These are phyloP conservation scores for Amphicarpaea edgeworthii DNA, from an alignment of 306 rosid species.

Conservation along the genomic window DNA sequence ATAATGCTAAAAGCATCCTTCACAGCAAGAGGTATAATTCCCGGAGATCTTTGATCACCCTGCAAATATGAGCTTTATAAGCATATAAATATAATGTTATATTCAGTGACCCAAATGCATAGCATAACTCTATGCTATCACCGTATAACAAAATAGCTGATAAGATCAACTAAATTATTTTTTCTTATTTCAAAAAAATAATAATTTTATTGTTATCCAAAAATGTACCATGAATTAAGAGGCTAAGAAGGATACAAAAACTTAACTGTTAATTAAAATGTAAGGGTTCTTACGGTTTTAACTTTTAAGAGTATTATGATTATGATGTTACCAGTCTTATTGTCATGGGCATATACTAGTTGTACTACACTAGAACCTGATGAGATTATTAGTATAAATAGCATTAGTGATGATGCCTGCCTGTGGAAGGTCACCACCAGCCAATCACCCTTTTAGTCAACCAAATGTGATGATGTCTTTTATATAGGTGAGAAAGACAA, in stretches of 20 bases:
- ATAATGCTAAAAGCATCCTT: conserved; percentile 98
- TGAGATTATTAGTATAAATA: not conserved
- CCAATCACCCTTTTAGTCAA: not conserved
- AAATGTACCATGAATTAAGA: conserved; percentile 13
- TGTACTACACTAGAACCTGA: not conserved
- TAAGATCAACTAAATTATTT: not conserved
- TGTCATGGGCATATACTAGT: not conserved
- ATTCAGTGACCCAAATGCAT: conserved; percentile 31
- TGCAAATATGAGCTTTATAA: conserved; percentile 54
- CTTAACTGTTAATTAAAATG: not conserved
- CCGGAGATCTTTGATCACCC: conserved; percentile 99
- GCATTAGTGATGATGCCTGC: not conserved
- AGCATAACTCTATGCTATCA: conserved; percentile 28
- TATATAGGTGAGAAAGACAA: not conserved
- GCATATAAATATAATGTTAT: conserved; percentile 29
- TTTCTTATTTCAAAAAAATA: not conserved
- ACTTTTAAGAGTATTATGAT: not conserved
- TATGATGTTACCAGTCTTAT: not conserved
- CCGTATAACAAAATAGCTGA: not conserved
- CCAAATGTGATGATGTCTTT: not conserved
- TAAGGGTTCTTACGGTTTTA: not conserved
- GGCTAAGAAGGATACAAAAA: conserved; percentile 23
- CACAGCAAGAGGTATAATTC: conserved; percentile 97
- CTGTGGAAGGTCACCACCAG: not conserved
- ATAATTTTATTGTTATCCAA: conserved; percentile 24